Percentiles rank a stretch among this genome's conserved stretches.
These are phyloP conservation scores for Nannochloropsis oceanica DNA, from an alignment of 108 stramenopile species.

Conservation along the genomic window DNA sequence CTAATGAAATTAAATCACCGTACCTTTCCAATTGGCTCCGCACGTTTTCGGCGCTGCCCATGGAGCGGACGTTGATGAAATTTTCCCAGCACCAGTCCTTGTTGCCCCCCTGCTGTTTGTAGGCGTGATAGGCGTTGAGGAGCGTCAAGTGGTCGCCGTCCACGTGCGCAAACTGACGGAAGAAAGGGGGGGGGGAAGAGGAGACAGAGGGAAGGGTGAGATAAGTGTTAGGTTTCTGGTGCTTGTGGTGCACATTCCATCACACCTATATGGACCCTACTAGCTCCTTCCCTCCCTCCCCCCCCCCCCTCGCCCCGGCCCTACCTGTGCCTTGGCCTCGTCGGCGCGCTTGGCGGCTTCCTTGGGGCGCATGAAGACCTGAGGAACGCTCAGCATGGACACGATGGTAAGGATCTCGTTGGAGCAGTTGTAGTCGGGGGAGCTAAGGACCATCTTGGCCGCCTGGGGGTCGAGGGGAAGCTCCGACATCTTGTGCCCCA, in stretches of 20 bases:
- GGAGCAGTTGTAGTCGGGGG: slow-evolving; percentile 88
- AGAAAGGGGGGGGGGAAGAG: not conserved
- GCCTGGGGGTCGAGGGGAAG: slow-evolving; percentile 79
- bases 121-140: slow-evolving; percentile 81
- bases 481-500: slow-evolving; percentile 93
- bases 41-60: slow-evolving; percentile 73
- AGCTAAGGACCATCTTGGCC: slow-evolving; percentile 78
- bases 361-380: slow-evolving; percentile 87
- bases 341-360: slow-evolving; percentile 86
- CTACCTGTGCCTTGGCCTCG: slow-evolving; percentile 69
- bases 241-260: no score
- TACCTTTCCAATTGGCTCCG: slow-evolving; percentile 54
- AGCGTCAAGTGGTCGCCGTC: slow-evolving; percentile 94
- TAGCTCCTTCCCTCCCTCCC: not conserved
- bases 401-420: slow-evolving; percentile 89
- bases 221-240: no score
- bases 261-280: no score
- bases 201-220: no score
- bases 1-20: no score
- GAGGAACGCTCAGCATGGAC: slow-evolving; percentile 83
- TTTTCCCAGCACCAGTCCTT: slow-evolving; percentile 98
- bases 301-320: not conserved
- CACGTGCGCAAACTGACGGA: slow-evolving; percentile 64
- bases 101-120: slow-evolving; percentile 59
- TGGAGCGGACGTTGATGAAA: slow-evolving; percentile 74